Conservation (phyloP, 441 rosid species). For the Adansonia grandidieri region DNA sequence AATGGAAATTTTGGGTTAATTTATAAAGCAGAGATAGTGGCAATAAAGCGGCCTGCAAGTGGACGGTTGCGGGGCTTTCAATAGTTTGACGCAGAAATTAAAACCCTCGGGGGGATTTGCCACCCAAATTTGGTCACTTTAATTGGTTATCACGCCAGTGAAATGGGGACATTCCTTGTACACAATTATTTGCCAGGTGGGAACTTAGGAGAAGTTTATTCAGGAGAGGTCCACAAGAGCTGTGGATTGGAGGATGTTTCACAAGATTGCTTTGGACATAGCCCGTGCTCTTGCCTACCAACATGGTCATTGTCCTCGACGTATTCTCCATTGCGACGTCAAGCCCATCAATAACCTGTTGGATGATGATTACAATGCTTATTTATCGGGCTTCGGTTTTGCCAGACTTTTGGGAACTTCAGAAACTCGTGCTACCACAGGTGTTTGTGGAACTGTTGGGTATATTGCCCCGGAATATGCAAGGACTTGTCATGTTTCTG, state of each 20-base stretch:
- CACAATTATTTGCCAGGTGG: slow-evolving; percentile 91
- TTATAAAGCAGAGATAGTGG: slow-evolving; percentile 77
- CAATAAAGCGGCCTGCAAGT: slow-evolving; percentile 80
- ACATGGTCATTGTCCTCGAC: slow-evolving; percentile 78
- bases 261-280: slow-evolving; percentile 83
- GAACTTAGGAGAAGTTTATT: slow-evolving; percentile 78
- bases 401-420: slow-evolving; percentile 83
- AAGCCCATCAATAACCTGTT: slow-evolving; percentile 88
- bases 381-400: slow-evolving; percentile 80
- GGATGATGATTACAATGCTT: slow-evolving; percentile 73
- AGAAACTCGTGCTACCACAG: too few species aligned
- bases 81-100: slow-evolving; percentile 85
- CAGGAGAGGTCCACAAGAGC: slow-evolving; percentile 71
- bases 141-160: slow-evolving; percentile 89
- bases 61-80: slow-evolving; percentile 84
- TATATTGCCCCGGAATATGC: slow-evolving; percentile 96
- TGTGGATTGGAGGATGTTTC: slow-evolving; percentile 66
- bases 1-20: slow-evolving; percentile 90
- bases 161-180: slow-evolving; percentile 83
- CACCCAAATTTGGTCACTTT: slow-evolving; percentile 80
- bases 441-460: slow-evolving; percentile 93
- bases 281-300: slow-evolving; percentile 86
- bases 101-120: slow-evolving; percentile 68
- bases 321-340: slow-evolving; percentile 87
- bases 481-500: slow-evolving; percentile 94